These are phyloP conservation scores for Pythium aristosporum DNA, from an alignment of 352 stramenopile genomes.

Conservation along the genomic window DNA sequence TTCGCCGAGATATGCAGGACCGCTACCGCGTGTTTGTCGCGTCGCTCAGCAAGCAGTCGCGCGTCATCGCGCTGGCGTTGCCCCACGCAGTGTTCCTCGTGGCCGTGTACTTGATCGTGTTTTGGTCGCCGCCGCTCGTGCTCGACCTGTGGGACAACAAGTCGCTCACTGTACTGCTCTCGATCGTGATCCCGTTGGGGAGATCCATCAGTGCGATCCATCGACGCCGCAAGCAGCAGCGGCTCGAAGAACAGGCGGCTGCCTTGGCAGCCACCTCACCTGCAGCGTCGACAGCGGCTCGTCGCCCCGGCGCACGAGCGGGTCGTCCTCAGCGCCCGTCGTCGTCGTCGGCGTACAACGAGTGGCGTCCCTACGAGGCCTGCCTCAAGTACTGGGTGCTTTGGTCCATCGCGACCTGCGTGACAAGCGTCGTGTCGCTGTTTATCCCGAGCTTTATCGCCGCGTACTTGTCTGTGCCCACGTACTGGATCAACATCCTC, in stretches of 20 bases:
- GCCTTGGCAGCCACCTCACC: background rate
- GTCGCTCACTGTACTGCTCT: slow-evolving; percentile 55
- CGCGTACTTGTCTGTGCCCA: slow-evolving; percentile 47
- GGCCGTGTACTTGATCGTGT: slow-evolving; percentile 55
- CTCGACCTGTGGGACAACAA: slow-evolving; percentile 58
- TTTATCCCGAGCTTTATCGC: slow-evolving; percentile 67
- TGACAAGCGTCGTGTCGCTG: slow-evolving; percentile 52
- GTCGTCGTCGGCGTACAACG: slow-evolving; percentile 24
- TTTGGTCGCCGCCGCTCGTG: slow-evolving; percentile 47
- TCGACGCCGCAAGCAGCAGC: slow-evolving; percentile 38
- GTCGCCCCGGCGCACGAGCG: background rate
- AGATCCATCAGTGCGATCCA: slow-evolving; percentile 66
- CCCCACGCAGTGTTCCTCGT: slow-evolving; percentile 69
- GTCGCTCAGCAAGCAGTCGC: slow-evolving; percentile 72
- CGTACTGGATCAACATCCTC: slow-evolving; percentile 66
- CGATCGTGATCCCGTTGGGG: slow-evolving; percentile 61
- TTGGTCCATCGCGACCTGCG: slow-evolving; percentile 58
- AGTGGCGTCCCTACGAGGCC: slow-evolving; percentile 72
- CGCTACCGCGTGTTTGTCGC: slow-evolving; percentile 68
- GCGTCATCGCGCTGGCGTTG: slow-evolving; percentile 53
- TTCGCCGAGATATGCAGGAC: slow-evolving; percentile 49
- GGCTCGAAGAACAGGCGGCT: slow-evolving; percentile 12
- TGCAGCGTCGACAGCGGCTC: background rate
- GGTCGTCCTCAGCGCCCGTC: background rate
- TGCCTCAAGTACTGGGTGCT: slow-evolving; percentile 86